Base-by-base conservation (phyloP, 148 eudicot species). In the Silene uniflora region DNA sequence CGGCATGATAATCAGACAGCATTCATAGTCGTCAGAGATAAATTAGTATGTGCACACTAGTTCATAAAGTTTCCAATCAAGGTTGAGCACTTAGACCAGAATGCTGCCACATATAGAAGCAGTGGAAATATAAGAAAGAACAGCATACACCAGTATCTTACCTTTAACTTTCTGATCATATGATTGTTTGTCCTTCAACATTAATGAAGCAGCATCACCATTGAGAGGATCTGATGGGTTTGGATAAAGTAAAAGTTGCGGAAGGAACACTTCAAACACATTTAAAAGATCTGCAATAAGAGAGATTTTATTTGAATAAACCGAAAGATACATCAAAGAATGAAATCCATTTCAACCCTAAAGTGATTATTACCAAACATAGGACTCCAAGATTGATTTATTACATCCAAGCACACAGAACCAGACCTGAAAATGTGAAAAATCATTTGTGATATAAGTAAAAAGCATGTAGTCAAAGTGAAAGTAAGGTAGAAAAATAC, bases 361-460 rank as follows among this genome's bases (percentile, higher is more conserved):
- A 10, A 67, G 75, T 14, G 63, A 18, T 69, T 29, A 78, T 84
- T 89, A 89, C 97, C 97, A 76, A 89, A 91, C 97, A 91, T 91
- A 58, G 97, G 97, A 83, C 97, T 91, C 97, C 97, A 91, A 10
- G 97, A 85, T 74, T 91, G 97, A 76, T 91, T 91, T 44, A 91
- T 91, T n/a, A 91, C 97, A 77, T 91, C 97, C 90, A 91, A 91
- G 84, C 97, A 91, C 24, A 91, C 91, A 11, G 97, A 89, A 65
- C 97, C 97, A 59, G 97, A 91, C 89, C 97, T 91, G 91, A 75
- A 69, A 10, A 81, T 35, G 70, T 46, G 10, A 74, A 67, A 23
- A 23, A 65, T 73, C 47, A 74, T 25, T 58, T 29, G 62, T 61
- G 27, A 61, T 61, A 61, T 61, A 61, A 19, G 25, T 42, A 55